Percentiles rank a stretch among this genome's conserved stretches.
phyloP scores from a whole-genome alignment of 257 asterid genomes.

The Penstemon davidsonii region DNA sequence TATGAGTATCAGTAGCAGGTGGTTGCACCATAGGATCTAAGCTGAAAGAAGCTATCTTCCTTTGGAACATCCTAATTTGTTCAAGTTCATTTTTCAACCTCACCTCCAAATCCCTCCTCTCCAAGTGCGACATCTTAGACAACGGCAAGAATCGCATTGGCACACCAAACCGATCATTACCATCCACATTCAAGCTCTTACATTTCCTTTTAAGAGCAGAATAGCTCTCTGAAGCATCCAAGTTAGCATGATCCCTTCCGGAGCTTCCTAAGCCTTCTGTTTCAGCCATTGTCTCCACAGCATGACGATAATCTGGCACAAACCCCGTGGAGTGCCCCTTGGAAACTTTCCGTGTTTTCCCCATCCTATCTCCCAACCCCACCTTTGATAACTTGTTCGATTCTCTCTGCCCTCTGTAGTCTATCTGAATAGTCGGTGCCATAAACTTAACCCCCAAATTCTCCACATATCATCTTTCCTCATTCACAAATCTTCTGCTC shows the following conservation, averaged over 20 bases:
- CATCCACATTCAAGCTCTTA: slow-evolving; percentile 43
- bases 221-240: slow-evolving; percentile 45
- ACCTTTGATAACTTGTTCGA: slow-evolving; percentile 24
- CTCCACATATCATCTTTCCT: slow-evolving; percentile 44
- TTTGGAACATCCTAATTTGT: slow-evolving; percentile 58
- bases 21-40: slow-evolving; percentile 31
- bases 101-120: slow-evolving; percentile 56
- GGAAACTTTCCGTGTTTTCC: slow-evolving; percentile 65
- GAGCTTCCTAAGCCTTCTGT: slow-evolving; percentile 63
- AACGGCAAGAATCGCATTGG: slow-evolving; percentile 53
- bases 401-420: slow-evolving; percentile 52
- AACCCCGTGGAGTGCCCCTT: slow-evolving; percentile 52
- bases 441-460: slow-evolving; percentile 42
- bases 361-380: slow-evolving; percentile 46
- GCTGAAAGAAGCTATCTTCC: slow-evolving; percentile 46
- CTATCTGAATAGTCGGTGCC: slow-evolving; percentile 68
- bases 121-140: slow-evolving; percentile 57
- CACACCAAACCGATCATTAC: slow-evolving; percentile 47
- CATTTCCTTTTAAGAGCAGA: slow-evolving; percentile 37
- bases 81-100: slow-evolving; percentile 71
- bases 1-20: slow-evolving; percentile 42
- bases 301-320: slow-evolving; percentile 67
- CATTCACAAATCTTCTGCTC: slow-evolving; percentile 5
- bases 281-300: slow-evolving; percentile 66
- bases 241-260: slow-evolving; percentile 42